Conservation (phyloP, 164 flowering plant species). For the Paratinospora sagittata region DNA sequence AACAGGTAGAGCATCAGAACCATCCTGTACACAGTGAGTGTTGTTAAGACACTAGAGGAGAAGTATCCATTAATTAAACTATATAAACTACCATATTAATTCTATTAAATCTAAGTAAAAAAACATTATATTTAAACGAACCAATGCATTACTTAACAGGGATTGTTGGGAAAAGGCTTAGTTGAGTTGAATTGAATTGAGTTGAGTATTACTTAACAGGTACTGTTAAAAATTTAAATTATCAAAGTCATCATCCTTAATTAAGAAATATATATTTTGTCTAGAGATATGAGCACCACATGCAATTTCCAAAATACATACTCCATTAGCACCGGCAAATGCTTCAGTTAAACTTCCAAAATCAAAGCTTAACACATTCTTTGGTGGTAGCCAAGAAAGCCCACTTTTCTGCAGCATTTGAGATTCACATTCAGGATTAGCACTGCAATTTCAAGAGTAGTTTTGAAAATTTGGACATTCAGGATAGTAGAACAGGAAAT, state of each 20-base stretch:
- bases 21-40: conserved; percentile 46
- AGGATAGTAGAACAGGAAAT: neutral
- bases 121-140: neutral
- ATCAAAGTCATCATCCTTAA: neutral
- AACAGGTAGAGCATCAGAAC: conserved; percentile 45
- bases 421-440: conserved; percentile 7
- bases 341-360: conserved; percentile 50
- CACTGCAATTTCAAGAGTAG: neutral
- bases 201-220: too few species aligned
- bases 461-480: neutral
- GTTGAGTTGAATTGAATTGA: too few species aligned
- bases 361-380: conserved; percentile 53
- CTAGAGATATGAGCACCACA: neutral
- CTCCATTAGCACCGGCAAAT: conserved; percentile 50
- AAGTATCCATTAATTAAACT: neutral
- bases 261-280: neutral
- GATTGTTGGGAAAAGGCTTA: too few species aligned
- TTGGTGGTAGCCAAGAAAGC: conserved; percentile 83
- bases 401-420: conserved; percentile 72
- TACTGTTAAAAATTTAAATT: neutral
- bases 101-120: neutral
- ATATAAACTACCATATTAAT: neutral
- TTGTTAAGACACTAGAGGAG: neutral
- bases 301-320: conserved; percentile 25
- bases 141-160: neutral